These are phyloP conservation scores for Cerrena zonata DNA, from an alignment of 1,284 basidiomycete genomes.

Conservation along the genomic window DNA sequence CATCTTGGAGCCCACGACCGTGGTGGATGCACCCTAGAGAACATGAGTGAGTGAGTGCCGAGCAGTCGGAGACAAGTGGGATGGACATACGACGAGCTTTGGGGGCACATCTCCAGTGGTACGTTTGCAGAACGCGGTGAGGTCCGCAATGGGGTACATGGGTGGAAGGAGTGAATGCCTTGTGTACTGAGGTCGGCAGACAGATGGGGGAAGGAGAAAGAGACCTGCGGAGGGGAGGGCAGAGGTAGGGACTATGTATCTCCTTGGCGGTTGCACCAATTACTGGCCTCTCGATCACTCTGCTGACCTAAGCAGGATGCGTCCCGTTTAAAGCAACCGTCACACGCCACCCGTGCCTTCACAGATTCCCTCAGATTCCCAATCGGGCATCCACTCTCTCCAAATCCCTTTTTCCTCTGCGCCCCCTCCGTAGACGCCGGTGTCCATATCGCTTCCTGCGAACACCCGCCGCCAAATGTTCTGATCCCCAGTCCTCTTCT, in stretches of 20 bases:
- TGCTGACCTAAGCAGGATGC: conserved; percentile 1
- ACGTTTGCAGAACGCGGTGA: conserved; percentile 79
- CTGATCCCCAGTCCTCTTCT: neutral
- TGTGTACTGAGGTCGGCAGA: neutral
- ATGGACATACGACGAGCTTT: conserved; percentile 77
- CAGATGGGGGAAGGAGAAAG: neutral
- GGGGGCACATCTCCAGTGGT: conserved; percentile 83
- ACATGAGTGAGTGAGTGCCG: conserved; percentile 4
- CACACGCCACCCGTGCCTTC: conserved; percentile 1
- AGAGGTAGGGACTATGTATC: neutral
- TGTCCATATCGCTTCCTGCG: neutral
- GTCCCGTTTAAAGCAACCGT: neutral
- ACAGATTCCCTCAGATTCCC: neutral
- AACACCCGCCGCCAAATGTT: neutral
- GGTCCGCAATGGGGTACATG: conserved; percentile 80
- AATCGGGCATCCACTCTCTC: neutral
- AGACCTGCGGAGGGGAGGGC: neutral
- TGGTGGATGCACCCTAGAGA: conserved; percentile 75
- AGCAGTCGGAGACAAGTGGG: neutral
- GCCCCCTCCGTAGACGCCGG: too few relatives aligned
- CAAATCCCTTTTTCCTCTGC: too few relatives aligned
- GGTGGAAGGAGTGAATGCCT: conserved; percentile 11
- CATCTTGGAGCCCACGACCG: conserved; percentile 77
- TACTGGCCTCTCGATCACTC: neutral
- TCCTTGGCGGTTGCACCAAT: neutral